These are phyloP conservation scores for Sugiyamaella neomexicana DNA, from an alignment of 1,139 yeast genomes.

Conservation along the genomic window DNA sequence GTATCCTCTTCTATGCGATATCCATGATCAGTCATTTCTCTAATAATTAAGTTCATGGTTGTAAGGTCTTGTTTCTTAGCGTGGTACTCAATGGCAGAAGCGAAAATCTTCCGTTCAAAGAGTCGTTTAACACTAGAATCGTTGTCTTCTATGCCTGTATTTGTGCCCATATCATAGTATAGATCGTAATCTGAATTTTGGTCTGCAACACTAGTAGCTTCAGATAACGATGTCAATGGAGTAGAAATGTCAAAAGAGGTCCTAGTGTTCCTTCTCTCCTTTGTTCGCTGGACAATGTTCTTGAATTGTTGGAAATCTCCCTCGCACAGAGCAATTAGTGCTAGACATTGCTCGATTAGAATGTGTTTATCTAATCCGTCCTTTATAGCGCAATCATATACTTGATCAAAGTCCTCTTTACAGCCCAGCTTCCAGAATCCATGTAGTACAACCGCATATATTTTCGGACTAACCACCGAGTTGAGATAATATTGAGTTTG, in stretches of 20 bases:
- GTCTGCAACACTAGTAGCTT: neutral
- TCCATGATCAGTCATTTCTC: slow-evolving; percentile 16
- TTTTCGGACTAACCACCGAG: slow-evolving; percentile 12
- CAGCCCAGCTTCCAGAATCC: slow-evolving; percentile 22
- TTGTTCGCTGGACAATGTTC: slow-evolving; percentile 3
- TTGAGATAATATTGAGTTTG: slow-evolving; percentile 7
- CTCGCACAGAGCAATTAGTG: slow-evolving; percentile 23
- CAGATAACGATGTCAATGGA: neutral
- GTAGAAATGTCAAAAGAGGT: neutral
- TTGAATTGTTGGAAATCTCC: slow-evolving; percentile 18
- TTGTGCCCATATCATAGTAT: neutral
- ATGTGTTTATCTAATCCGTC: slow-evolving; percentile 19
- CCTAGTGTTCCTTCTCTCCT: neutral
- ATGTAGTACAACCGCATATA: slow-evolving; percentile 21
- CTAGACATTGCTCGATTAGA: slow-evolving; percentile 23
- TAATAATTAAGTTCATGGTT: slow-evolving; percentile 10
- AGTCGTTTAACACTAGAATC: neutral
- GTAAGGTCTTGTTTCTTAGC: slow-evolving; percentile 14
- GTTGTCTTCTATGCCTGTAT: neutral
- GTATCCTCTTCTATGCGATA: slow-evolving; percentile 11
- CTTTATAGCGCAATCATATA: slow-evolving; percentile 16
- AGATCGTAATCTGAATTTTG: neutral
- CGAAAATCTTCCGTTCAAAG: slow-evolving; percentile 16
- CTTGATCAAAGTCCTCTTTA: slow-evolving; percentile 17
- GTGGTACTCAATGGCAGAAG: slow-evolving; percentile 12